Percentiles rank a stretch among this genome's conserved stretches.
These are phyloP conservation scores for Monilinia aucupariae DNA, from an alignment of 2,329 filamentous ascomycete genomes.

Conservation along the genomic window DNA sequence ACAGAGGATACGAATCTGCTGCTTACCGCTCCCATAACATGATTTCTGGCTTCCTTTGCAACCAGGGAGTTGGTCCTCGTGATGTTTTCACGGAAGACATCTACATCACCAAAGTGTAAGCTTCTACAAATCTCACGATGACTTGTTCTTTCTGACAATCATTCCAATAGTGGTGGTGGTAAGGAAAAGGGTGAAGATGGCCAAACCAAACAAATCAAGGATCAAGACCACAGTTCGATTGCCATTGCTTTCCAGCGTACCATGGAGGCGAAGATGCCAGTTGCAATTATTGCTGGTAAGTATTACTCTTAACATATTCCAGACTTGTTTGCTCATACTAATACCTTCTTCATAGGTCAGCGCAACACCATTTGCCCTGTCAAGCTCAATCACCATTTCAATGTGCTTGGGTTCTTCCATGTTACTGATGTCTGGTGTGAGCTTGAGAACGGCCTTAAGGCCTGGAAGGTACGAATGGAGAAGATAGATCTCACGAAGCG, in stretches of 20 bases:
- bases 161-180: constrained; percentile 47
- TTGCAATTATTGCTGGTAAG: constrained; percentile 53
- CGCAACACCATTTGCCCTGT: constrained; percentile 43
- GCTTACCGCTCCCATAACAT: constrained; percentile 47
- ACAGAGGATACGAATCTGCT: constrained; percentile 54
- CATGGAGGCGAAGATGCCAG: constrained; percentile 42
- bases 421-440: constrained; percentile 66
- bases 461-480: constrained; percentile 58
- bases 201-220: constrained; percentile 37
- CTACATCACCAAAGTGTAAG: constrained; percentile 58
- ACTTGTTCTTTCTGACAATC: constrained; percentile 18
- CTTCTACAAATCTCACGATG: constrained; percentile 15
- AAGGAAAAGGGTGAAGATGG: constrained; percentile 43
- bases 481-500: constrained; percentile 47
- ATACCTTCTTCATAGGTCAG: constrained; percentile 42
- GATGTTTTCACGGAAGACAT: constrained; percentile 57
- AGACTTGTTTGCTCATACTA: neutral
- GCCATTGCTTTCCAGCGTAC: constrained; percentile 37
- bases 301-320: neutral
- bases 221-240: constrained; percentile 39
- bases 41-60: constrained; percentile 54
- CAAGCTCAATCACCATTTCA: constrained; percentile 53
- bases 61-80: constrained; percentile 47
- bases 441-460: constrained; percentile 36
- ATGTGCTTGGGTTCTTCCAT: constrained; percentile 63